phyloP scores from a whole-genome alignment of 495 filamentous ascomycete species.

The Penicillium macrosclerotiorum region DNA sequence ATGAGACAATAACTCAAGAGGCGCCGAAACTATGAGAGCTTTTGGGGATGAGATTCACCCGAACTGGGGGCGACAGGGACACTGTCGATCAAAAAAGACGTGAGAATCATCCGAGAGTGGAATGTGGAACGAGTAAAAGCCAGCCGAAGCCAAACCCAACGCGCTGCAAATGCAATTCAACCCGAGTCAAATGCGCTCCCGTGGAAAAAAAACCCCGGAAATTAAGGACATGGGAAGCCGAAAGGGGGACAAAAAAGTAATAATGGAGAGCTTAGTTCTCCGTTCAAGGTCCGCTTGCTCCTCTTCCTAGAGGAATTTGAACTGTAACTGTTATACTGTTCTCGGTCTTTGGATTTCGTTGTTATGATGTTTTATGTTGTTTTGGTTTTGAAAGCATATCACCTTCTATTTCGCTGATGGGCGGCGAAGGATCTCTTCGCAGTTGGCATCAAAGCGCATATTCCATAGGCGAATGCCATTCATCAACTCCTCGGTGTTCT shows the following conservation, averaged over 20 bases:
- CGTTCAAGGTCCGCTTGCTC: too few species aligned
- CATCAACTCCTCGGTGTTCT: slow-evolving; percentile 96
- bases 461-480: slow-evolving; percentile 88
- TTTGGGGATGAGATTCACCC: slow-evolving; percentile 16
- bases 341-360: too few species aligned
- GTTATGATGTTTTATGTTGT: slow-evolving; percentile 7
- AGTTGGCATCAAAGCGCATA: slow-evolving; percentile 94
- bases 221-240: too few species aligned
- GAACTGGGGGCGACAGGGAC: slow-evolving; percentile 9
- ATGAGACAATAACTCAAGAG: slow-evolving; percentile 13
- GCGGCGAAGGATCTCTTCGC: slow-evolving; percentile 78
- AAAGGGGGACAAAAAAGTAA: slow-evolving; percentile 4
- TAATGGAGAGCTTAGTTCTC: too few species aligned
- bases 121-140: slow-evolving; percentile 24
- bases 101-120: slow-evolving; percentile 10
- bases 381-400: not conserved
- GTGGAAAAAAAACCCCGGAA: not conserved
- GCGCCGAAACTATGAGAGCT: slow-evolving; percentile 30
- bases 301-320: too few species aligned
- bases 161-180: slow-evolving; percentile 32
- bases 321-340: too few species aligned
- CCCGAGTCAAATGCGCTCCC: slow-evolving; percentile 22
- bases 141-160: slow-evolving; percentile 27
- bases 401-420: slow-evolving; percentile 26
- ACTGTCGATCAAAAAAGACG: slow-evolving; percentile 10